Base-by-base conservation (phyloP, 345 rosid genomes). In the Hypericum perforatum region DNA sequence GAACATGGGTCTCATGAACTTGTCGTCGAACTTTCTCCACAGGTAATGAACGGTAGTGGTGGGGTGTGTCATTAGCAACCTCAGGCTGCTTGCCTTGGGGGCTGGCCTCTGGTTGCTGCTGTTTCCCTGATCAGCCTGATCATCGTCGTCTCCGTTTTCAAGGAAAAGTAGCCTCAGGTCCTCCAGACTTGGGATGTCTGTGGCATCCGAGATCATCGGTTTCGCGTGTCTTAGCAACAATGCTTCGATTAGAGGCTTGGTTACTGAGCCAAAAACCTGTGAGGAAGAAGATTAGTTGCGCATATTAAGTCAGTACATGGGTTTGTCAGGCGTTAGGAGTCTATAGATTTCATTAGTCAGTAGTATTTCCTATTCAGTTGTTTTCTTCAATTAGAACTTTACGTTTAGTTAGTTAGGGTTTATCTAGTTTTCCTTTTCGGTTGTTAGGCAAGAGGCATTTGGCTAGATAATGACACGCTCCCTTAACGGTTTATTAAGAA, bases 1-100 rank as follows among this genome's bases (percentile, higher is more conserved):
- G n/a, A 85, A 85, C 42, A 79, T 63, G 0, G 84, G 89, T 56
- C 89, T 74, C 86, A 85, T 82, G 72, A 64, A 82, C 45, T 43
- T 79, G 29, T 76, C 84, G 54, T 85, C 89, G 49, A 85, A 76
- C 49, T 79, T 77, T 64, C 89, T 74, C 94, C 94, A 81, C 3
- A 69, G 43, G 76, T 72, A 64, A 54, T 81, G 94, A 44, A 72
- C 82, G 8, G 89, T 73, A 51, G 69, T 58, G 7, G 70, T 65
- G 3, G 94, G 81, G 63, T 81, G 59, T 7, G 57, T 80, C 14
- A 83, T 54, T 12, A 83, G 72, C 62, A 72, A 39, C 63, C 82
- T 70, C 7, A 76, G 70, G 46, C 72, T 76, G 9, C 79, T 75
- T 16, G 76, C 36, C 45, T 41, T 74, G 0, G 16, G 56, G 3